Evolutionary conservation across 2,329 filamentous ascomycete genomes (phyloP), one percentile per base, ranked within the genome.

Genomic region (Ceratocystis colombiana): DNA sequence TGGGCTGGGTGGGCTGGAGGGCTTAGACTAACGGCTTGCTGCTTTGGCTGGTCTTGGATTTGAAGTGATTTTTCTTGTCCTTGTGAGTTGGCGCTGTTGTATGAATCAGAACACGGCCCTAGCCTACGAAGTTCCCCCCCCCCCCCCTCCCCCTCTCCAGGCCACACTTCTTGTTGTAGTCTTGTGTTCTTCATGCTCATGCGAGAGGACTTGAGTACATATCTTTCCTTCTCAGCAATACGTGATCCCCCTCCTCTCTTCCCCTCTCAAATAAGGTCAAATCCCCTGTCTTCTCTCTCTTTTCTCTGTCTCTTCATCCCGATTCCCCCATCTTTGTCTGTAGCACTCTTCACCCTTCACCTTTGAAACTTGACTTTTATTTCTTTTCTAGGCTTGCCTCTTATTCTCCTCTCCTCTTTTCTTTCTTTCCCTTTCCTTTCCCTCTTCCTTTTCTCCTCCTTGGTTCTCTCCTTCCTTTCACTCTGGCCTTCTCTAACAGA

Each of bases 221-320:
- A 33, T 7, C 5, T 25, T 25, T 53, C 15, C 2, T 28, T 28
- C 20, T 15, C 20, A 25, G n/a, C 20, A 20, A 17, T 25, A 55
- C 20, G 10, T 28, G 20, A 17, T 59, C 12, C 6, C 17, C 50
- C 17, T 22, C 41, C 44, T n/a, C 22, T 45, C 61, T 45, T 30
- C 17, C 22, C 22, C n/a, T 22, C 33, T 20, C 20, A 63, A 63
- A 63, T 63, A 48, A 59, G 53, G 25, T 63, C 61, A 20, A 48
- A 45, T 63, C 61, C 61, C 44, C 61, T 63, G 64, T 45, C 53
- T 46, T 30, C 48, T 65, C 64, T 65, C 64, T 57, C 48, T 65
- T 59, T 46, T 65, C 64, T 65, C 64, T 12, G 20, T 20, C 25
- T 65, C 64, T 65, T 65, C 64, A 45, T 65, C 28, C 48, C 50